phyloP scores from a whole-genome alignment of 2,329 filamentous ascomycete species.

The Trichophyton benhamiae region DNA sequence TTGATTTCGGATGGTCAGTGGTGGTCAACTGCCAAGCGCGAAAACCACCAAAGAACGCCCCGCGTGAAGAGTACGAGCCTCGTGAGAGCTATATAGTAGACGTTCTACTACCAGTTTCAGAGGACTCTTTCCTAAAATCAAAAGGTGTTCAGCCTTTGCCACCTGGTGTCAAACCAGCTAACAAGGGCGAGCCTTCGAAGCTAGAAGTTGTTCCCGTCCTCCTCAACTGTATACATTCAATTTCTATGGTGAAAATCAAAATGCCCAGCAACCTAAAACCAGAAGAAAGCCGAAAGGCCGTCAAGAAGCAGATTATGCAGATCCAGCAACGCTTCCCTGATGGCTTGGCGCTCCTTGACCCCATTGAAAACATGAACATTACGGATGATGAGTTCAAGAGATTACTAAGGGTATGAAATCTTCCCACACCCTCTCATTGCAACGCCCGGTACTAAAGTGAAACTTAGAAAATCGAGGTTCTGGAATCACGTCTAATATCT shows the following conservation, averaged over 20 bases:
- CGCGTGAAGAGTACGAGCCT: conserved; percentile 54
- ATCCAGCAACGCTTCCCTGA: conserved; percentile 83
- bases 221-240: conserved; percentile 69
- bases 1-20: conserved; percentile 91
- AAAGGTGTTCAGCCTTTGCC: conserved; percentile 56
- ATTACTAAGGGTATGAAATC: conserved; percentile 49
- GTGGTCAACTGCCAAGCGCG: conserved; percentile 62
- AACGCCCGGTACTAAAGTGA: conserved; percentile 10
- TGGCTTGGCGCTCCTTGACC: conserved; percentile 76
- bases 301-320: conserved; percentile 59
- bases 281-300: conserved; percentile 54
- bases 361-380: conserved; percentile 93
- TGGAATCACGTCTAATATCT: conserved; percentile 76
- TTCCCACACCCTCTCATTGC: neutral
- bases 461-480: conserved; percentile 81
- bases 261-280: conserved; percentile 64
- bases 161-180: conserved; percentile 48
- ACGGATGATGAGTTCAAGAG: conserved; percentile 87
- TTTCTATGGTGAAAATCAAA: conserved; percentile 74
- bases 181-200: conserved; percentile 51
- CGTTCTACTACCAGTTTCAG: conserved; percentile 57
- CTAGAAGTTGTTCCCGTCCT: conserved; percentile 79
- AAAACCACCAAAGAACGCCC: conserved; percentile 51
- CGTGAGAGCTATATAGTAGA: conserved; percentile 76
- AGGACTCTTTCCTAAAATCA: conserved; percentile 39